These are phyloP conservation scores for Aspergillus asperescens DNA, from an alignment of 495 filamentous ascomycete genomes.

Conservation along the genomic window DNA sequence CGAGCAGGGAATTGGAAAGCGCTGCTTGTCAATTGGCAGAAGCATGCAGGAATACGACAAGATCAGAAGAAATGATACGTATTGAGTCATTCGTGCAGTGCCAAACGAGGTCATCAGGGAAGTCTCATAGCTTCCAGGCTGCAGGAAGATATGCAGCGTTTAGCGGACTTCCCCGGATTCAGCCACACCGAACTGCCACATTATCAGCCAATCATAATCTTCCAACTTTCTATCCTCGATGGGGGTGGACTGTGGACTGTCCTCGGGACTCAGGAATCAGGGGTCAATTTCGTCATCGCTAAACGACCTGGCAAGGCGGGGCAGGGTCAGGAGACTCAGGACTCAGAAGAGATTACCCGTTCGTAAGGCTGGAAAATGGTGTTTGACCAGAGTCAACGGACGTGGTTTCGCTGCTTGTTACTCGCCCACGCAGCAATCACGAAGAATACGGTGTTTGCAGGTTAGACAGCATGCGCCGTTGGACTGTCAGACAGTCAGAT, in stretches of 20 bases:
- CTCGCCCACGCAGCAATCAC: not conserved
- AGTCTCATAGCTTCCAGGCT: conserved; percentile 9
- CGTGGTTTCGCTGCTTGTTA: not conserved
- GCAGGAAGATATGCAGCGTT: not conserved
- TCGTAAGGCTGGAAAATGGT: not conserved
- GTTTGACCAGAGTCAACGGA: not conserved
- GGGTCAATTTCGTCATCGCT: not conserved
- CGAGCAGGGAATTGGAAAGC: conserved; percentile 2
- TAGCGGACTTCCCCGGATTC: conserved; percentile 15
- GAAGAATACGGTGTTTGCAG: not conserved
- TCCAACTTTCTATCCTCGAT: conserved; percentile 1
- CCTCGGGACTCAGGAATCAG: too few species aligned
- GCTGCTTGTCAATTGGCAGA: conserved; percentile 5
- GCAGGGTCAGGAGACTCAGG: not conserved
- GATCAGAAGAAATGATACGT: conserved; percentile 5
- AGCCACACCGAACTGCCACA: conserved; percentile 14
- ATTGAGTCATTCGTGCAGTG: not conserved
- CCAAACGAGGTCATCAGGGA: conserved; percentile 6
- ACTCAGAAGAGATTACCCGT: not conserved
- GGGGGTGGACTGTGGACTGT: too few species aligned
- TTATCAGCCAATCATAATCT: conserved; percentile 3
- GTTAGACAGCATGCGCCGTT: not conserved
- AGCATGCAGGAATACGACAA: not conserved
- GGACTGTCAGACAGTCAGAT: not conserved
- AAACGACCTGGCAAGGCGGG: not conserved